Evolutionary conservation across 306 rosid species (phyloP).

Genomic region (Mucuna pruriens): DNA sequence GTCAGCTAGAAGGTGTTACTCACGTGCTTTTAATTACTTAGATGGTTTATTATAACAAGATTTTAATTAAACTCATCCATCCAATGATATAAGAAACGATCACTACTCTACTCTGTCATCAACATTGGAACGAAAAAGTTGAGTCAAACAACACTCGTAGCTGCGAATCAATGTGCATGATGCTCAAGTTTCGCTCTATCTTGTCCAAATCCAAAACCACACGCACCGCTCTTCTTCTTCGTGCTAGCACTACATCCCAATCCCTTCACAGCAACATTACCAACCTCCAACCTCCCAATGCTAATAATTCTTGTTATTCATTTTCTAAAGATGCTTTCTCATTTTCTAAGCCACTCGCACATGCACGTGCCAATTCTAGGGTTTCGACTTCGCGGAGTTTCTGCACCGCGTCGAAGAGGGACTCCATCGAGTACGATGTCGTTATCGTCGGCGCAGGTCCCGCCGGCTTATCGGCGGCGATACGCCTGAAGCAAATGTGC

Average conservation of each 20-base stretch:
- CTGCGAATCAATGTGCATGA: slow-evolving; percentile 31
- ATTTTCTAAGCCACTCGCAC: slow-evolving; percentile 23
- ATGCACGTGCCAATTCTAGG: slow-evolving; percentile 26
- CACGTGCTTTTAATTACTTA: not conserved
- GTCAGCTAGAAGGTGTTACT: not conserved
- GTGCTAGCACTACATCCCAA: slow-evolving; percentile 6
- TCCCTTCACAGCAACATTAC: not conserved
- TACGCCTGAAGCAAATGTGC: slow-evolving; percentile 83
- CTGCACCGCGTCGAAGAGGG: slow-evolving; percentile 58
- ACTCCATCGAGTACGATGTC: slow-evolving; percentile 81
- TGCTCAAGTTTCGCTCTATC: slow-evolving; percentile 48
- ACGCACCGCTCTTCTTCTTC: not conserved
- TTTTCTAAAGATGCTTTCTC: not conserved
- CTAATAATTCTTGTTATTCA: not conserved
- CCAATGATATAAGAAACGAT: not conserved
- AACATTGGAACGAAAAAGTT: not conserved
- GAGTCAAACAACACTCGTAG: not conserved
- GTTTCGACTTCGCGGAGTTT: slow-evolving; percentile 47
- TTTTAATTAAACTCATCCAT: no score
- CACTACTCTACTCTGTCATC: not conserved
- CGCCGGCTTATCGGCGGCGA: slow-evolving; percentile 93
- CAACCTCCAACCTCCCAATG: not conserved
- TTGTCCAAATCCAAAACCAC: slow-evolving; percentile 42
- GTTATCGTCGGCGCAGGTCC: slow-evolving; percentile 98
- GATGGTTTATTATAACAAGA: no score